Evolutionary conservation across 805 yeast species (phyloP), one percentile per base, ranked within the genome.

Genomic region (Yamadazyma endophytica): DNA sequence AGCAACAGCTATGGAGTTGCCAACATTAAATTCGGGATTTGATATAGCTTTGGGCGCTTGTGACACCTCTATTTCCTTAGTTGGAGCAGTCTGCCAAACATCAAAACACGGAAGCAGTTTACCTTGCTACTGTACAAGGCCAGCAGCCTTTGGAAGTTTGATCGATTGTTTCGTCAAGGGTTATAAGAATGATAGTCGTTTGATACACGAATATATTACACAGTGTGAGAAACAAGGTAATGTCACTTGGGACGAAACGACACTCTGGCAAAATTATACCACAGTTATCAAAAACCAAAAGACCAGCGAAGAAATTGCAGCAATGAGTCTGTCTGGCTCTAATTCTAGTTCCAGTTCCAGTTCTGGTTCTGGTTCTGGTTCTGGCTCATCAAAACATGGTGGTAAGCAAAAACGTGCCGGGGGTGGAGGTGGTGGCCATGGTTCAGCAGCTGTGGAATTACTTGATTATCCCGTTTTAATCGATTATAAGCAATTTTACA

Each of bases 141-240:
- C 33, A 9, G 24, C 43, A 19, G 52, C 50, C 1, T 49, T 50
- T 23, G 53, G 51, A 9, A 44, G 49, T 11, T 17, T 49, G 12
- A 21, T 49, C 9, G 48, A 49, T 12, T 50, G 55, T 33, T 38
- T 49, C 13, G 43, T 50, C 11, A 37, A 34, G 18, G 55, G 54
- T 9, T 49, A 46, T 23, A 15, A 39, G n/a, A 48, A 50, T 31
- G 25, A 39, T 13, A 37, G 44, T 9, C 25, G 28, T 5, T 23
- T 33, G 11, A 39, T 50, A 12, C 21, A 42, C 9, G 40, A 29
- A 5, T 50, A 45, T 25, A 24, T 37, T n/a, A 11, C 24, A 18
- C 13, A 13, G 2, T 50, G 52, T 35, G 33, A 33, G 17, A 12
- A 6, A 4, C 18, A n/a, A 13, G 33, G 29, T 15, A 34, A 37